Conservation (phyloP, 352 stramenopile species). For the Phytophthora megakarya region DNA sequence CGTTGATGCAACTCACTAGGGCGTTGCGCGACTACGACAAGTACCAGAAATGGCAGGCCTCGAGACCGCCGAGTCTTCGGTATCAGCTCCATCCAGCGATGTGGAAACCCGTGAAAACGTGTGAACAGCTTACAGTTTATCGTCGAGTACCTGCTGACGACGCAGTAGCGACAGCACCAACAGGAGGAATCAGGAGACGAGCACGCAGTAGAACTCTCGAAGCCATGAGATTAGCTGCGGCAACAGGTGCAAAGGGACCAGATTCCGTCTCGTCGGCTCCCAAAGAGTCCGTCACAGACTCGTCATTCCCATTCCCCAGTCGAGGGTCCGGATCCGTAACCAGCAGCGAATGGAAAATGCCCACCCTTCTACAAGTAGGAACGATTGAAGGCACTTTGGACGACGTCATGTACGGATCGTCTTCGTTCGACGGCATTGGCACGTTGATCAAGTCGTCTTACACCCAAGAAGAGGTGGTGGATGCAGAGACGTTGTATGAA, state of each 20-base stretch:
- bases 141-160: constrained; percentile 29
- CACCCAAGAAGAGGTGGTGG: constrained; percentile 38
- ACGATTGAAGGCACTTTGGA: constrained; percentile 51
- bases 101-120: constrained; percentile 53
- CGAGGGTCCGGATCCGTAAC: constrained; percentile 13
- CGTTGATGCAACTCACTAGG: constrained; percentile 34
- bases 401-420: constrained; percentile 53
- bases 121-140: constrained; percentile 48
- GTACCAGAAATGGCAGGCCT: constrained; percentile 41
- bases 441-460: constrained; percentile 42
- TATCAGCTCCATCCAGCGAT: constrained; percentile 45
- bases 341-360: constrained; percentile 37
- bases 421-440: constrained; percentile 28
- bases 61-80: constrained; percentile 37
- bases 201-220: constrained; percentile 38
- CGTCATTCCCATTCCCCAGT: constrained; percentile 18
- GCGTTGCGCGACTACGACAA: constrained; percentile 47
- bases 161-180: constrained; percentile 19
- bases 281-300: constrained; percentile 24
- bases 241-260: constrained; percentile 8
- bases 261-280: constrained; percentile 28
- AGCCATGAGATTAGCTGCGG: constrained; percentile 17
- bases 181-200: constrained; percentile 27
- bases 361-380: constrained; percentile 43
- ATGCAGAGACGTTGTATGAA: constrained; percentile 46